Evolutionary conservation across 2,329 filamentous ascomycete species (phyloP).

Genomic region (Sclerotiophoma versabilis): DNA sequence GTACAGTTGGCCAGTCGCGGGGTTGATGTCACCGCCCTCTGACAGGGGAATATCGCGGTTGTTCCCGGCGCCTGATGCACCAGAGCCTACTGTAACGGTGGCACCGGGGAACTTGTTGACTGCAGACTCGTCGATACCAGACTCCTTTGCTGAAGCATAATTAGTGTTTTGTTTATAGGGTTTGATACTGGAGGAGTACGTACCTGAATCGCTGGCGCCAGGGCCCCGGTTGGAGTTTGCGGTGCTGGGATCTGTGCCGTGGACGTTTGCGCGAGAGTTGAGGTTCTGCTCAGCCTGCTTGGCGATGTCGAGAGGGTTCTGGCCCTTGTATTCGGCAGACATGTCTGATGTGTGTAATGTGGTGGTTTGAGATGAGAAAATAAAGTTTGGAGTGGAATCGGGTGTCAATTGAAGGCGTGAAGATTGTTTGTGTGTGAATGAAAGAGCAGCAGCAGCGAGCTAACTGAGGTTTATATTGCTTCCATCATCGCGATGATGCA

Average conservation of each 20-base stretch:
- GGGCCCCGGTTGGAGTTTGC: slow-evolving; percentile 7
- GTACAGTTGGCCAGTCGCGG: slow-evolving; percentile 51
- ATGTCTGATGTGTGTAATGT: slow-evolving; percentile 37
- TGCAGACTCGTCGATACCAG: slow-evolving; percentile 55
- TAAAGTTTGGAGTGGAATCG: not conserved
- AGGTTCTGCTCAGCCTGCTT: slow-evolving; percentile 58
- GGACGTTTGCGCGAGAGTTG: slow-evolving; percentile 52
- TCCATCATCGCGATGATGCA: slow-evolving; percentile 7
- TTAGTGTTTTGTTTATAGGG: not conserved
- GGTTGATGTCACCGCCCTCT: slow-evolving; percentile 56
- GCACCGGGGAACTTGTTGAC: slow-evolving; percentile 55
- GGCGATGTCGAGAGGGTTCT: slow-evolving; percentile 54
- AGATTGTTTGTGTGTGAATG: not conserved
- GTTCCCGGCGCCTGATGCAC: slow-evolving; percentile 53
- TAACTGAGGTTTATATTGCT: slow-evolving; percentile 9
- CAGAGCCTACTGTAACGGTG: slow-evolving; percentile 53
- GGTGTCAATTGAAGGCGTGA: not conserved
- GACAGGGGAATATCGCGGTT: slow-evolving; percentile 57
- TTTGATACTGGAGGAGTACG: slow-evolving; percentile 4
- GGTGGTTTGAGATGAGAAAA: not conserved
- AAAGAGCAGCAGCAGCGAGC: not conserved
- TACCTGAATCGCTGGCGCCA: slow-evolving; percentile 49
- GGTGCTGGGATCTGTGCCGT: slow-evolving; percentile 40
- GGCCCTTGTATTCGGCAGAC: slow-evolving; percentile 53
- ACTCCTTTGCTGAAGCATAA: slow-evolving; percentile 50